Base-by-base conservation (phyloP, 805 yeast species). In the Hanseniaspora mollemarum region DNA sequence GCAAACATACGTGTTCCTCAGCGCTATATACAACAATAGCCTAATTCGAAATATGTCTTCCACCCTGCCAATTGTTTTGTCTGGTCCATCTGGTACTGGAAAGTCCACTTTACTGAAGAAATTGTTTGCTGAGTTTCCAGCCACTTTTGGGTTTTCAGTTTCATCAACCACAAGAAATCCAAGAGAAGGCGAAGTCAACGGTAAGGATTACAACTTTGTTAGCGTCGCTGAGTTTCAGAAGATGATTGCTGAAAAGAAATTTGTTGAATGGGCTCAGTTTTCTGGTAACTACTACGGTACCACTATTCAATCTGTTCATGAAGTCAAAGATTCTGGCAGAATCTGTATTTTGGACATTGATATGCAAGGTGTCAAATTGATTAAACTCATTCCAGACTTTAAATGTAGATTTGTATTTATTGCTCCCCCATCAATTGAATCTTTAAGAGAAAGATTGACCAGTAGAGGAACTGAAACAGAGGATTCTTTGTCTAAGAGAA, bases 211-310 rank as follows among this genome's bases (percentile, higher is more conserved):
- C 74, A 81, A 90, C 68, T 92, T 90, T 65, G 76, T 76, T 51
- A 75, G 83, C 28, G 88, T 83, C 52, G 92, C 83, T 15, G 76
- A 77, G 53, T 92, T 92, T 76, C 76, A 87, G 68, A 63, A 71
- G 58, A 73, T 86, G 67, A 87, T 92, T 56, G 80, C 72, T 10
- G 79, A 80, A 22, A 71, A 77, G 41, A 83, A 81, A 55, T 92
- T 92, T 70, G 80, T 92, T 57, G 99, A 92, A 69, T 87, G 95
- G 92, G 98, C 99, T 4, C 92, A 87, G 68, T 92, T 92, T 62
- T 86, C 95, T 12, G 97, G 97, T 48, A 92, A 92, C 74, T 88
- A 84, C 73, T 92, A 92, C 68, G 99, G 99, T 53, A 92, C 98
- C 45, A 74, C 95, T 43, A 73, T 87, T 60, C 81, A 78, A 62